Base-by-base conservation (phyloP, 305 asterid species). In the Solanum aculeatissimum region DNA sequence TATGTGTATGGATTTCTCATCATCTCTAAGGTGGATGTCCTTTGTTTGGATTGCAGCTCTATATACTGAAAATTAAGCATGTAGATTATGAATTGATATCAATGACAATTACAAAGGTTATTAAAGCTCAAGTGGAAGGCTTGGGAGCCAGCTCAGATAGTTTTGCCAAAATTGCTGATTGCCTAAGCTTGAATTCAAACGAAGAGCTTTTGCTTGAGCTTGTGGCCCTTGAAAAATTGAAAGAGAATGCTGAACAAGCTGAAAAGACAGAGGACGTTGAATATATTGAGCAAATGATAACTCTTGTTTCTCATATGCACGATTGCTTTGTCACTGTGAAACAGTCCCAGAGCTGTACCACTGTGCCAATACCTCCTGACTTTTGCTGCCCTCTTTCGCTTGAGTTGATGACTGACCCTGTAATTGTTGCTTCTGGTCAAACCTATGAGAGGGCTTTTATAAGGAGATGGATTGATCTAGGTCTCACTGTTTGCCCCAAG, bases 361-460 rank as follows among this genome's bases (percentile, higher is more conserved):
- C 93, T 81, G 98, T 95, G 60, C 87, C 91, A 71, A 93, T 95
- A 91, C 98, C 98, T 79, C 90, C 98, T 47, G 98, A 95, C 89
- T 94, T 94, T 88, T 95, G 98, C 85, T 95, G 98, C 85, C 98
- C 98, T 55, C 93, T 94, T 80, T 95, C 98, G 49, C 97, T 95
- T 84, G 98, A 94, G 86, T 95, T 94, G 86, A 95, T 95, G 98
- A 92, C 97, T 14, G 98, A 95, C 85, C 98, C 98, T 78, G 98
- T 95, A 79, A 93, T 95, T 89, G 97, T 95, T 87, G 94, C 97
- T 83, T 94, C 98, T 86, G 97, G 98, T 75, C 98, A 94, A 92
- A 95, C 98, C 16, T 95, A 92, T 40, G 98, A 95, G 87, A 92
- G 97, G 65, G 94, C 88, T 47, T 95, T 92, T 89, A 95, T 95